Evolutionary conservation across 2,329 filamentous ascomycete genomes (phyloP).

Genomic region (Pseudogymnoascus sp.): DNA sequence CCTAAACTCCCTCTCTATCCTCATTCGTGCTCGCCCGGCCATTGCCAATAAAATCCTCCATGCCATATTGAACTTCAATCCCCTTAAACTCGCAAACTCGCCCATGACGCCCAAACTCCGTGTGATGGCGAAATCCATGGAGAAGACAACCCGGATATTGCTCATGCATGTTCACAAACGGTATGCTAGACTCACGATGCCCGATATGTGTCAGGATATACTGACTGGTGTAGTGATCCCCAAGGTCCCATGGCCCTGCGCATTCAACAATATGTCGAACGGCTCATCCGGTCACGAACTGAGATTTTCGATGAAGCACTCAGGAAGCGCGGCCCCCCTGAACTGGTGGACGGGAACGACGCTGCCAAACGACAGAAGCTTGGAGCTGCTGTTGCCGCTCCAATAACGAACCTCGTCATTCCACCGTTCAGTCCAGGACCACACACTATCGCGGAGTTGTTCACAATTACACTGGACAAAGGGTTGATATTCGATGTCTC

Average conservation of each 20-base stretch:
- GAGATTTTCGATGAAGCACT: conserved; percentile 73
- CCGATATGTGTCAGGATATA: conserved; percentile 5
- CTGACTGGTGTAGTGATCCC: conserved; percentile 54
- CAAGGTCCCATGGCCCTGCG: conserved; percentile 66
- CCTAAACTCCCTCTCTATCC: conserved; percentile 74
- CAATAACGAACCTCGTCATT: conserved; percentile 42
- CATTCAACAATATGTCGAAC: conserved; percentile 82
- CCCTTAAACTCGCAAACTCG: conserved; percentile 68
- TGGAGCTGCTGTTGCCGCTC: conserved; percentile 39
- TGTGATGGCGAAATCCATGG: conserved; percentile 86
- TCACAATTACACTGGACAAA: conserved; percentile 68
- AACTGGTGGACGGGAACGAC: conserved; percentile 66
- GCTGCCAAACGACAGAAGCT: conserved; percentile 73
- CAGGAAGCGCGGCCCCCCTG: conserved; percentile 66
- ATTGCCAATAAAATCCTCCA: conserved; percentile 80
- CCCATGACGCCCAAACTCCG: conserved; percentile 71
- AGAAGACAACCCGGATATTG: conserved; percentile 80
- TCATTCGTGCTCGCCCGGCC: conserved; percentile 73
- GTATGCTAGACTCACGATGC: conserved; percentile 36
- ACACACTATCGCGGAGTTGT: conserved; percentile 74
- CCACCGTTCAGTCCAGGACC: conserved; percentile 67
- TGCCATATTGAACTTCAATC: conserved; percentile 84
- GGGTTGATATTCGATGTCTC: conserved; percentile 52
- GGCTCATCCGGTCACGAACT: conserved; percentile 66
- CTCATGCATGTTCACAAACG: conserved; percentile 75